phyloP scores from a whole-genome alignment of 768 basidiomycete species.

The Lyophyllum atratum region DNA sequence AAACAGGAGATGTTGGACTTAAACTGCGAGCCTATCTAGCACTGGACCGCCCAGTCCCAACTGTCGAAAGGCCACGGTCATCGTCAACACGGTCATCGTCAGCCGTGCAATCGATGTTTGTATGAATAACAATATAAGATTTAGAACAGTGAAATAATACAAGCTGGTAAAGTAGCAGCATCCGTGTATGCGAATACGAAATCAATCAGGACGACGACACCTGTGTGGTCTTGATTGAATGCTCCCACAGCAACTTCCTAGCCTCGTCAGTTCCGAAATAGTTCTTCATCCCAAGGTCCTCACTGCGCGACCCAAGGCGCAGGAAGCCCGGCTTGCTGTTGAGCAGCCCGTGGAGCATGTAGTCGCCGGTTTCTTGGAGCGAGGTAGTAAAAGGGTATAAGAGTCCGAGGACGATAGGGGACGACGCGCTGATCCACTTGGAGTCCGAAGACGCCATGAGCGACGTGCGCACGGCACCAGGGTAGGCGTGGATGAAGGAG shows the following conservation, averaged over 20 bases:
- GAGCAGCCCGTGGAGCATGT: constrained; percentile 35
- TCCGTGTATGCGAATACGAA: not conserved
- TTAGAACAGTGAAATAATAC: no score
- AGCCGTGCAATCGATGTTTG: no score
- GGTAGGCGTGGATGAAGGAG: constrained; percentile 40
- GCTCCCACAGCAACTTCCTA: constrained; percentile 39
- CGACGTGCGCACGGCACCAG: constrained; percentile 39
- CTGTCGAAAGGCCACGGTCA: no score
- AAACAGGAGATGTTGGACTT: no score
- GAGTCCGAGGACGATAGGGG: constrained; percentile 19
- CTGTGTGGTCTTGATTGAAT: constrained; percentile 23
- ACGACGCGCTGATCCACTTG: constrained; percentile 19
- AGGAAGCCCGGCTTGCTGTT: constrained; percentile 27
- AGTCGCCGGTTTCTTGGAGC: constrained; percentile 21
- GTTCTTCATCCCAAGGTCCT: constrained; percentile 31
- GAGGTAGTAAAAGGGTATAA: constrained; percentile 12
- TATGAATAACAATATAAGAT: no score
- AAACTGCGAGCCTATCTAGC: no score
- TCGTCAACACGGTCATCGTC: no score
- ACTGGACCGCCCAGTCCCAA: no score
- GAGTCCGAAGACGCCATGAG: constrained; percentile 29
- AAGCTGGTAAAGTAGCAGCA: no score
- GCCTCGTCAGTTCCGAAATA: constrained; percentile 39
- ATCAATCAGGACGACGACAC: not conserved
- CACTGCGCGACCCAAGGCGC: constrained; percentile 32